Base-by-base conservation (phyloP, 106 monocot species). In the Apostasia shenzhenica region DNA sequence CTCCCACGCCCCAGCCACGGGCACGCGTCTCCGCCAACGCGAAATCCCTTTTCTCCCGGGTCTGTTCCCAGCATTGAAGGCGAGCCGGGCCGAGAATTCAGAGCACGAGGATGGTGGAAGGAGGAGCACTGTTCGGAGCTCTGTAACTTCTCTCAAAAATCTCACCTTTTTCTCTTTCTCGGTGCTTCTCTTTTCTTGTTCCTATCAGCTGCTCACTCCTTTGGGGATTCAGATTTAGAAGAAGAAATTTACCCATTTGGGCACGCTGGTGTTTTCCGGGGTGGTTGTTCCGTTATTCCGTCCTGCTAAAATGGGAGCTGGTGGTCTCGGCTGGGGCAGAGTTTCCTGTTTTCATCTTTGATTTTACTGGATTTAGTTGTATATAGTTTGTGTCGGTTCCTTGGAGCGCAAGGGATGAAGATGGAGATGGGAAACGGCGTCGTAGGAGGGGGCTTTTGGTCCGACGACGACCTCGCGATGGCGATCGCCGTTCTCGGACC, bases 401-500 rank as follows among this genome's bases (percentile, higher is more conserved):
- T 7, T 46, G 48, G 43, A 65, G 3, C 8, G 48, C 12, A 14
- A 48, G 65, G 10, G 48, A 65, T 65, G 65, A 65, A 26, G 26
- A 65, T n/a, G 48, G 48, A 65, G 10, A 49, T 49, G 14, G 48
- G n/a, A 14, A 50, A 6, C 80, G 63, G 65, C 73, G 67, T 53
- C 52, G 70, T 55, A n/a, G 75, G 72, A 54, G 52, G 58, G 3
- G 63, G 42, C 5, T 70, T 80, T 42, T 90, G 90, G 90, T 73
- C 63, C 12, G 83, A 73, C 38, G 90, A 83, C 53, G 90, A 90
- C 6, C 74, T 58, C 37, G 57, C 78, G 2, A 81, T 83, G 90
- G 90, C 83, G 1, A 52, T 62, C 41, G 73, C 78, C n/a, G 86
- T 90, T 13, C 76, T 90, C 12, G 90, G 90, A 6, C 63, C 14